Base-by-base conservation (phyloP, 176 grass and related monocot species). In the Bonia amplexicaulis region DNA sequence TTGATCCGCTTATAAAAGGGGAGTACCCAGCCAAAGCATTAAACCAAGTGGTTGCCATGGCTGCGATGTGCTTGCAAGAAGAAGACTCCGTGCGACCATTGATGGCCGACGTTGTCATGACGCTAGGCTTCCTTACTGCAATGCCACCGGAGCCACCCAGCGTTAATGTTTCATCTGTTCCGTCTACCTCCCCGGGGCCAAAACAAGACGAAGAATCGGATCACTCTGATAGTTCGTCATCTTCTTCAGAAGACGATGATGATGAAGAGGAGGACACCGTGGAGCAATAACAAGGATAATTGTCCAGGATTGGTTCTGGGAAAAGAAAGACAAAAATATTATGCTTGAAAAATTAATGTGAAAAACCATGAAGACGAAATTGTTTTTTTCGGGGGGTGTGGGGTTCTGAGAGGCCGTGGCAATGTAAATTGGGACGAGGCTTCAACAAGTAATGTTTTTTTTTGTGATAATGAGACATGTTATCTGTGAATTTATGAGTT, bases 31-130 rank as follows among this genome's bases (percentile, higher is more conserved):
- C 92, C 55, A 97, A 97, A 64, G 92, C 73, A 19, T 53, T 97
- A 46, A 93, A 94, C 59, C 95, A 97, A 84, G 89, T 94, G 69
- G 95, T 95, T 29, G 95, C 95, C 10, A 92, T 97, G 88, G 95
- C 92, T 12, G 91, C 95, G 19, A 97, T 97, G 92, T 97, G 95
- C 88, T 84, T 97, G 78, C 95, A 97, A 62, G 95, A 97, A 85
- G 95, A 97, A 63, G 87, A 90, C 44, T 93, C 70, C 6, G 92
- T 97, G 40, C 87, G 95, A 42, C 95, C 95, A 3, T 46, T 95
- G 29, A 97, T 97, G 92, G 79, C 82, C 0, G 95, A 97, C 3
- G 92, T 95, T 9, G 95, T 97, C 58, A 91, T 95, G 87, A 85
- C 95, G 35, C 85, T 97, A 39, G 93, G 92, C 71, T 97, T 95